Evolutionary conservation across 257 asterid species (phyloP), one percentile per base, ranked within the genome.

Genomic region (Capsicum baccatum): DNA sequence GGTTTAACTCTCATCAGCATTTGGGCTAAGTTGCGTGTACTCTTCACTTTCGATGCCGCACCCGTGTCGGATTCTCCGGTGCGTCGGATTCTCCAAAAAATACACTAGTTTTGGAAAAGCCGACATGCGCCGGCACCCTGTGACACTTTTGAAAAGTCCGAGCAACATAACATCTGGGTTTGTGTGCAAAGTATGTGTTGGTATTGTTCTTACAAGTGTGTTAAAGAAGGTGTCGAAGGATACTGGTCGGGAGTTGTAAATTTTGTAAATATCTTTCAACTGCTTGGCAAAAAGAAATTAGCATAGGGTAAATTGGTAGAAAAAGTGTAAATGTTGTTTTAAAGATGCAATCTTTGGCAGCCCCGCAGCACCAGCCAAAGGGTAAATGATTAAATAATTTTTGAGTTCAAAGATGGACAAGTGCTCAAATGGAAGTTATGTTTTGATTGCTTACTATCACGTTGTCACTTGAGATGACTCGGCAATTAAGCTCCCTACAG

Each of bases 181-280:
- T 67, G 6, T 35, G 21, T 67, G 17, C 55, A 44, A 47, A 2
- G 39, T 47, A 47, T 71, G 5, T 71, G 58, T 71, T 71, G 58
- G 39, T 48, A 19, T 74, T 74, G 17, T 48, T 68, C 78, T n/a
- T 68, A 50, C 80, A 6, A 50, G 60, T 14, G 48, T 76, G 63
- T 52, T 58, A 76, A 76, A 52, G 60, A 76, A 48, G 63, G 81
- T 76, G 48, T 76, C 35, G n/a, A 21, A 21, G 26, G 1, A 11
- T 52, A 50, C 11, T 19, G 6, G 63, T 12, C 14, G 48, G 62
- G 42, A 50, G 14, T 76, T 76, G 81, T 21, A 14, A 6, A 21
- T 76, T 16, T 44, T 76, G 62, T 33, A 74, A 50, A 50, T 70
- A 70, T 74, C 56, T 12, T 21, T 42, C 44, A 74, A 74, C 47